phyloP scores from a whole-genome alignment of 371 early-diverging fungal genomes.

The Mortierella sp. region DNA sequence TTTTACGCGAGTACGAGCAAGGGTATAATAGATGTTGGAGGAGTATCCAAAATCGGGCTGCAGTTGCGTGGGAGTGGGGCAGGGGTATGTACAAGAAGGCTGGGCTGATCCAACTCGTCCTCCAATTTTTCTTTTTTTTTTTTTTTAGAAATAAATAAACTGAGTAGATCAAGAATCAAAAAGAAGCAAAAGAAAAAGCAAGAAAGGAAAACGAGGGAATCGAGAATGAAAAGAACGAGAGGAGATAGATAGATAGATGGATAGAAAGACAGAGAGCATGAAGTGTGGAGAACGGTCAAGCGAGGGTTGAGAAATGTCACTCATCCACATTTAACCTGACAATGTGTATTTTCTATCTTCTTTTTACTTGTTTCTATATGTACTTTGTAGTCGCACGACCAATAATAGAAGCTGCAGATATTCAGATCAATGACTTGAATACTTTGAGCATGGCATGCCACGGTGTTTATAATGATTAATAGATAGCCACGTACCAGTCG shows the following conservation, averaged over 20 bases:
- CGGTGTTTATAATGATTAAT: not conserved
- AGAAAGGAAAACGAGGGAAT: not conserved
- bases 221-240: not conserved
- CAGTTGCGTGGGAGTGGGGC: too few species aligned
- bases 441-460: not conserved
- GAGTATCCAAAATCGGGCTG: too few species aligned
- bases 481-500: not conserved
- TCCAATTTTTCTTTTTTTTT: too few species aligned
- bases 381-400: slow-evolving; percentile 6
- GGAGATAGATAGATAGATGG: not conserved
- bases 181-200: not conserved
- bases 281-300: not conserved
- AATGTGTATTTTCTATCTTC: slow-evolving; percentile 11
- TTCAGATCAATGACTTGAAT: too few species aligned
- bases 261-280: not conserved
- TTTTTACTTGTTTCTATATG: not conserved
- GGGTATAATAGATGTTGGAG: too few species aligned
- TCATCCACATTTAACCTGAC: slow-evolving; percentile 30
- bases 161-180: not conserved
- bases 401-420: too few species aligned
- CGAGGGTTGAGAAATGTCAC: not conserved
- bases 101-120: too few species aligned
- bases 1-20: too few species aligned
- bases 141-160: not conserved
- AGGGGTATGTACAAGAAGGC: too few species aligned